Conservation (phyloP, 2,329 filamentous ascomycete genomes). For the Knoxdaviesia capensis region DNA sequence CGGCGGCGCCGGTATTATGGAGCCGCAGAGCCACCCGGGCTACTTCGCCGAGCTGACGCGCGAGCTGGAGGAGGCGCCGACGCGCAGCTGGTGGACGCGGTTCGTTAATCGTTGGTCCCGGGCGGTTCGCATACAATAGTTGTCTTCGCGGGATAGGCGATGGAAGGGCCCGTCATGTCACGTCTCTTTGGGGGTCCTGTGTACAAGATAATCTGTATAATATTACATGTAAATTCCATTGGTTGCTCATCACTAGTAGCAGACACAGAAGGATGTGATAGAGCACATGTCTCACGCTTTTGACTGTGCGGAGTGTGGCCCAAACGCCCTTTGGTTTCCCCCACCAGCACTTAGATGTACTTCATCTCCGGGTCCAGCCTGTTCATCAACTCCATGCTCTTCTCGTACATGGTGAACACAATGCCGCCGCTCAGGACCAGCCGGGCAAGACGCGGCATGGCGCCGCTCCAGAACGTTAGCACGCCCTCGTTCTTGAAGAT, state of each 20-base stretch:
- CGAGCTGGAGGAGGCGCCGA: slow-evolving; percentile 44
- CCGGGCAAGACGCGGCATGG: slow-evolving; percentile 64
- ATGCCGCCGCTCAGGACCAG: slow-evolving; percentile 86
- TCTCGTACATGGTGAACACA: slow-evolving; percentile 97
- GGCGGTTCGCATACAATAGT: slow-evolving; percentile 34
- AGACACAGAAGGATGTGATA: too few species aligned
- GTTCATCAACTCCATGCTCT: slow-evolving; percentile 78
- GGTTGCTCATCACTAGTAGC: too few species aligned
- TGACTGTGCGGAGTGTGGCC: too few species aligned
- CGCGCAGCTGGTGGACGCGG: slow-evolving; percentile 29
- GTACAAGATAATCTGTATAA: too few species aligned
- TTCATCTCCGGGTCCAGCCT: slow-evolving; percentile 60
- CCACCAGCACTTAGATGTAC: slow-evolving; percentile 39
- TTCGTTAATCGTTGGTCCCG: slow-evolving; percentile 34
- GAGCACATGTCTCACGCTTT: too few species aligned
- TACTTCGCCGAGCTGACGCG: slow-evolving; percentile 40
- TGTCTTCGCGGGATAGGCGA: too few species aligned
- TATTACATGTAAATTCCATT: too few species aligned
- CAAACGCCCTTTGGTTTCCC: too few species aligned
- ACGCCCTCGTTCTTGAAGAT: slow-evolving; percentile 84
- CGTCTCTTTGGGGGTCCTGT: too few species aligned
- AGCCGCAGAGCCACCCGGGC: slow-evolving; percentile 40
- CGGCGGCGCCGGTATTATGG: slow-evolving; percentile 25
- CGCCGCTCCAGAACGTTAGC: slow-evolving; percentile 84
- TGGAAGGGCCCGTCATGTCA: too few species aligned